Percentiles rank a stretch among this genome's conserved stretches.
phyloP scores from a whole-genome alignment of 169 alveolate genomes.

The Plasmodium relictum region DNA sequence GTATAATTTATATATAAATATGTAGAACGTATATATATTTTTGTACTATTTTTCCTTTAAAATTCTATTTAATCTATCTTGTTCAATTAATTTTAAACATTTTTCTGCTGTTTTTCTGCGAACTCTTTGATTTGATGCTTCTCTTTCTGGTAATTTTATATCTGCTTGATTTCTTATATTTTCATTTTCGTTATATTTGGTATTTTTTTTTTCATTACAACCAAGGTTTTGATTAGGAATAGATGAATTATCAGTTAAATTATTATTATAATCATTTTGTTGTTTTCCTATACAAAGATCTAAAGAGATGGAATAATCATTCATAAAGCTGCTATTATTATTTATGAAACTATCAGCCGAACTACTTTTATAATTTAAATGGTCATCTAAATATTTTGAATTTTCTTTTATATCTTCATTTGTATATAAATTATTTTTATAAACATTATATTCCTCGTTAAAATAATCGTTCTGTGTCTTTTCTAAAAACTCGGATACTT shows the following conservation, averaged over 20 bases:
- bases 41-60: slow-evolving; percentile 29
- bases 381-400: not conserved
- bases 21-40: not conserved
- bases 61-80: slow-evolving; percentile 48
- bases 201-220: slow-evolving; percentile 17
- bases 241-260: not conserved
- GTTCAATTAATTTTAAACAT: slow-evolving; percentile 72
- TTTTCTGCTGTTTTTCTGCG: slow-evolving; percentile 75
- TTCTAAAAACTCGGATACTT: not conserved
- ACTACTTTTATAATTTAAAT: not conserved
- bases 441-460: not conserved
- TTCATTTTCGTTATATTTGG: not conserved
- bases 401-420: not conserved
- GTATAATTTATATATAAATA: not conserved
- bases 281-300: not conserved
- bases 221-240: not conserved
- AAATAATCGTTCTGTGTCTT: slow-evolving; percentile 9
- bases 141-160: slow-evolving; percentile 13
- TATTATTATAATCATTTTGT: not conserved
- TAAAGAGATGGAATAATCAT: not conserved
- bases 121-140: slow-evolving; percentile 60
- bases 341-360: slow-evolving; percentile 6
- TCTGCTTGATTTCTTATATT: not conserved
- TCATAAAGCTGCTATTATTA: slow-evolving; percentile 1
- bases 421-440: slow-evolving; percentile 1